Evolutionary conservation across 2,329 filamentous ascomycete species (phyloP), one percentile per base, ranked within the genome.

Genomic region (Scedosporium apiospermum): DNA sequence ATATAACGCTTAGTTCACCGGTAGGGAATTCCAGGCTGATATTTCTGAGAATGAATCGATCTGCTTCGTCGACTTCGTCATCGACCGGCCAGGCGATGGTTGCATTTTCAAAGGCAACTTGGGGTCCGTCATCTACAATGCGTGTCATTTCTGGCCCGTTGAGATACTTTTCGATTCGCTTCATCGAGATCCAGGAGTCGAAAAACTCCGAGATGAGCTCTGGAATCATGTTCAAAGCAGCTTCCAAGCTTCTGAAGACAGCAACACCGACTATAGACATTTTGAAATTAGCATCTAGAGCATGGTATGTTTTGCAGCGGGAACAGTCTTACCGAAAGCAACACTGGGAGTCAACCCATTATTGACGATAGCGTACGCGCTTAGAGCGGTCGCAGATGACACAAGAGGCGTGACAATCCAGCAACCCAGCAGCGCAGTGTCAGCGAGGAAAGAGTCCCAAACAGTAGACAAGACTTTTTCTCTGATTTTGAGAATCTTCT

Each of bases 61-160:
- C 81, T 49, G 82, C 78, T 18, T 82, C 80, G 1, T 82, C 75
- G 26, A 82, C 76, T 21, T 83, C 78, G 1, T 80, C 79, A 63
- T 91, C 87, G 0, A 85, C 82, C 4, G 90, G 88, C 90, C 90
- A 93, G 1, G 89, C 86, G 60, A 93, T 82, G 0, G 84, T 84
- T 1, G 87, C 88, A 66, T 86, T 76, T 42, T 88, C 81, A 65
- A 93, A 90, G 0, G 80, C 76, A 57, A 93, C 82, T 26, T 81
- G 79, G 1, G 85, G 77, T 0, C 84, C 82, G 46, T 83, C 76
- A 18, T 78, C 78, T 3, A 82, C 80, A 7, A 78, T 79, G 44
- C 80, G 75, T 12, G 77, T 76, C 64, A 86, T 84, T 69, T 93
- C 89, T 0, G 88, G 83, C 0, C 86, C 82, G 46, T 80, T 76